Evolutionary conservation across 78 protist species (phyloP), one percentile per base, ranked within the genome.

Genomic region (Emiliania huxleyi): DNA sequence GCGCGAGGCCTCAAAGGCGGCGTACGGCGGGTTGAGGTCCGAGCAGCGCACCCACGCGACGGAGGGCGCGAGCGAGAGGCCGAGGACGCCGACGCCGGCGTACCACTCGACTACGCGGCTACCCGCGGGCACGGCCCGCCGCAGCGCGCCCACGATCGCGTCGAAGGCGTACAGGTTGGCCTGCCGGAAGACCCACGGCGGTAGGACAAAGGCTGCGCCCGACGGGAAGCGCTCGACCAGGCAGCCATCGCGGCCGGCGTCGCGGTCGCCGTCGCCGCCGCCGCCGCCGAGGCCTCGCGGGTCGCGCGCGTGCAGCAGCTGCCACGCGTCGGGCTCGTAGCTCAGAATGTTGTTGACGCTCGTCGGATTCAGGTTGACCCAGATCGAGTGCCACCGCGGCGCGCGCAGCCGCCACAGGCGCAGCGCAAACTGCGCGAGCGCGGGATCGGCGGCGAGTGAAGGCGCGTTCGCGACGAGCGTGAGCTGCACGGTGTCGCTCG

Each of bases 1-100:
- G 15, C 85, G 46, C 22, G 46, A 0, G 5, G 26, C 37, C 0
- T 38, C 37, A 0, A 43, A 49, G 19, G 73, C 49, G 26, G 15
- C 26, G 26, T 22, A 45, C 22, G 91, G 69, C n/a, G n/a, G n/a
- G 48, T 46, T 49, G 48, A 52, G n/a, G 75, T 87, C 91, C 0
- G 91, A 87, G 91, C 91, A 87, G 69, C 91, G 69, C 46, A 87
- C 71, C 90, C 71, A 84, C 38, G 19, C 69, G 11, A n/a, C 91
- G 49, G 15, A 12, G 75, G 5, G n/a, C n/a, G n/a, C n/a, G 8
- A 84, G 12, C 33, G 52, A 0, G 37, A 87, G 73, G 6, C 91
- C 91, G 2, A 87, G 42, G 22, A 37, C 4, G 48, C 91, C 91
- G n/a, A 87, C 75, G 26, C 91, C 91, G 21, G 91, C 38, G 45